These are phyloP conservation scores for Bertia moriformis DNA, from an alignment of 2,329 filamentous ascomycete genomes.

Conservation along the genomic window DNA sequence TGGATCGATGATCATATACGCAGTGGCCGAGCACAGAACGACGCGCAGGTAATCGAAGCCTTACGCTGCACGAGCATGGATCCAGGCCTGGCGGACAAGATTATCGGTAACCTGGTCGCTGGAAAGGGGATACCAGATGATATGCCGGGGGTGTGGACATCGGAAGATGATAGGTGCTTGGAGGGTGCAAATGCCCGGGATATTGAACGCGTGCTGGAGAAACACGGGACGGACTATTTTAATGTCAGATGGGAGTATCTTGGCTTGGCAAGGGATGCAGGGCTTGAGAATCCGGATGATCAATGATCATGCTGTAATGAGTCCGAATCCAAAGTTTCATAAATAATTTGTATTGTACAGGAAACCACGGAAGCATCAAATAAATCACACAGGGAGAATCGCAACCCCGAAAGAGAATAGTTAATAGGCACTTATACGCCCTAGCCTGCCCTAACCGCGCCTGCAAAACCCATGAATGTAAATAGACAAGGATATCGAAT, in stretches of 20 bases:
- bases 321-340: background rate
- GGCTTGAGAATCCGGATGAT: background rate
- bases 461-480: too few species aligned
- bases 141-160: conserved; percentile 28
- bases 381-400: too few species aligned
- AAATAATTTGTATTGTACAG: background rate
- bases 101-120: conserved; percentile 13
- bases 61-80: conserved; percentile 23
- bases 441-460: too few species aligned
- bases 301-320: background rate
- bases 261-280: background rate
- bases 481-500: too few species aligned
- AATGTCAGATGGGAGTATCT: conserved; percentile 20
- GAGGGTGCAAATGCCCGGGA: conserved; percentile 14
- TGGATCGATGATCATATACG: conserved; percentile 20
- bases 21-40: conserved; percentile 12
- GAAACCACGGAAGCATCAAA: too few species aligned
- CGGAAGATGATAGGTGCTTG: conserved; percentile 23
- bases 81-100: conserved; percentile 16
- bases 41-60: conserved; percentile 15
- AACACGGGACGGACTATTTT: conserved; percentile 24
- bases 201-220: conserved; percentile 18
- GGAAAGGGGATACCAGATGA: conserved; percentile 20
- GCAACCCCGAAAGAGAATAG: too few species aligned
- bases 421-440: too few species aligned